Base-by-base conservation (phyloP, 75 land plant genomes). In the Ceratopteris richardii region DNA sequence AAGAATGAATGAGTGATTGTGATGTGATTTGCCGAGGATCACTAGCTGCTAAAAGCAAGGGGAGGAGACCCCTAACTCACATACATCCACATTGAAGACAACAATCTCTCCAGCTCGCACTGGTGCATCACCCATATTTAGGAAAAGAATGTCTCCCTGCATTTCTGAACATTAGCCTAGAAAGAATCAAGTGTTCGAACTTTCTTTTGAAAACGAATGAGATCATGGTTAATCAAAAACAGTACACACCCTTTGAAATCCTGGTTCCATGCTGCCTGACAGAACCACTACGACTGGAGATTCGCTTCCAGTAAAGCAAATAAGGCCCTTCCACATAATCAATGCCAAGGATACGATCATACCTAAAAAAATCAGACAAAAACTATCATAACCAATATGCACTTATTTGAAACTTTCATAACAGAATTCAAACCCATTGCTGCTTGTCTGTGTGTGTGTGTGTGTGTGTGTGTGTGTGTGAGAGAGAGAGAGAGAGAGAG, bases 191-290 rank as follows among this genome's bases (percentile, higher is more conserved):
- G 9, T n/a, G n/a, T n/a, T n/a, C n/a, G n/a, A n/a, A n/a, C n/a
- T n/a, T n/a, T n/a, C n/a, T n/a, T n/a, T n/a, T n/a, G n/a, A n/a
- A n/a, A n/a, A n/a, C n/a, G n/a, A n/a, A n/a, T n/a, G n/a, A n/a
- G n/a, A 33, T 33, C 37, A 33, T 33, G 9, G 37, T 33, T 33
- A 9, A 33, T 33, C 3, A 33, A 9, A 33, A 33, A 13, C 11
- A 51, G 27, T 17, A 55, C 74, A 57, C 20, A 87, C 92, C 65
- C 88, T 80, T 54, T 66, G 58, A 60, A 87, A 87, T 1, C 84
- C 92, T 60, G 92, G 92, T 57, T 87, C 88, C 88, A 84, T 87
- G 53, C 92, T 87, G 42, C 77, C 92, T 58, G 92, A 81, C 37
- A 87, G 77, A 31, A 87, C 92, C 57, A 87, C 92, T 0, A 84